Evolutionary conservation across 164 flowering plant species (phyloP).

Genomic region (Kingdonia uniflora): DNA sequence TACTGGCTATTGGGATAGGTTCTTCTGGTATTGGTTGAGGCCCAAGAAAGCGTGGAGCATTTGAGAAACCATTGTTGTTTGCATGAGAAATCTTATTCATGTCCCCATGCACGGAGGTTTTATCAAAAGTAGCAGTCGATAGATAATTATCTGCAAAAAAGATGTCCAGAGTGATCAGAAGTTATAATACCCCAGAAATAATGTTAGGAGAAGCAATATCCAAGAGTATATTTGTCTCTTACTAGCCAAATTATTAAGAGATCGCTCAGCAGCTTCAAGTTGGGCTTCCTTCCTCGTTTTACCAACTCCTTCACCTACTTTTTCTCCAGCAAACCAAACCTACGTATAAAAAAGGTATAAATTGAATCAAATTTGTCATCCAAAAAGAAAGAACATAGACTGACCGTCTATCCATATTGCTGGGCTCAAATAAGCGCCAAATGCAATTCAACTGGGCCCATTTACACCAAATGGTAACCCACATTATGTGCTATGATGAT

Average conservation of each 20-base stretch:
- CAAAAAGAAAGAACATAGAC: too few species aligned
- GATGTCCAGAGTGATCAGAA: slow-evolving; percentile 10
- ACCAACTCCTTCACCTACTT: slow-evolving; percentile 78
- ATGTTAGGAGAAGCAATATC: background rate
- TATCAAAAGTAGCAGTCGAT: slow-evolving; percentile 37
- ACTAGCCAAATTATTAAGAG: slow-evolving; percentile 71
- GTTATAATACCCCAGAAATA: background rate
- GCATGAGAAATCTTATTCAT: slow-evolving; percentile 25
- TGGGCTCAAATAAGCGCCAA: background rate
- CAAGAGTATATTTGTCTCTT: slow-evolving; percentile 16
- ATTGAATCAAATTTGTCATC: background rate
- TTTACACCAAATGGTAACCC: background rate
- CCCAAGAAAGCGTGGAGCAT: slow-evolving; percentile 37
- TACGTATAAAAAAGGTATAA: slow-evolving; percentile 16
- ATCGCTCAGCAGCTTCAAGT: slow-evolving; percentile 64
- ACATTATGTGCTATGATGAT: too few species aligned
- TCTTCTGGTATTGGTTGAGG: slow-evolving; percentile 37
- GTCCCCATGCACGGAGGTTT: slow-evolving; percentile 38
- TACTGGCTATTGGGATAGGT: slow-evolving; percentile 24
- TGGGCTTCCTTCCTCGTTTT: slow-evolving; percentile 84
- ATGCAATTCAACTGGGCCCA: background rate
- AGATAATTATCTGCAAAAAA: slow-evolving; percentile 58
- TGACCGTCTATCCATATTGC: background rate
- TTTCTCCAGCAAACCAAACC: slow-evolving; percentile 87
- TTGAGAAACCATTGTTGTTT: slow-evolving; percentile 39